Evolutionary conservation across 768 basidiomycete species (phyloP).

Genomic region (Scleroderma bovista): DNA sequence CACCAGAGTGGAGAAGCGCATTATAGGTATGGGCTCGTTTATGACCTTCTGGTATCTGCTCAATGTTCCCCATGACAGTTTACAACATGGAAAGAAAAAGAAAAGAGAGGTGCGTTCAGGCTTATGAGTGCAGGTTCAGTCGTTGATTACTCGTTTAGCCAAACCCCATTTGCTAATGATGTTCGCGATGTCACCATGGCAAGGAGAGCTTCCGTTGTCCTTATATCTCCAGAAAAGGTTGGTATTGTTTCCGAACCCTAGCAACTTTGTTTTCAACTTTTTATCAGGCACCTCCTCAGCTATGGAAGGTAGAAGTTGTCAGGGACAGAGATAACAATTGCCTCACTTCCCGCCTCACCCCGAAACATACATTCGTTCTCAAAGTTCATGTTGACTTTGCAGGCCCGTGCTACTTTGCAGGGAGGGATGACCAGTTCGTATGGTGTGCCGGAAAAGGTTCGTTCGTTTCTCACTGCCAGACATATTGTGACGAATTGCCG

Average conservation of each 20-base stretch:
- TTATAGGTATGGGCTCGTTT: conserved; percentile 37
- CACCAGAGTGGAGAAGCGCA: conserved; percentile 48
- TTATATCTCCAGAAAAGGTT: conserved; percentile 34
- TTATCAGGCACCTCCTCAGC: conserved; percentile 63
- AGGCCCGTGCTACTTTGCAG: conserved; percentile 79
- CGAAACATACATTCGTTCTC: conserved; percentile 71
- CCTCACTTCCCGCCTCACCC: conserved; percentile 25
- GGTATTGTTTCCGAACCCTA: conserved; percentile 7
- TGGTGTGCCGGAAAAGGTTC: conserved; percentile 72
- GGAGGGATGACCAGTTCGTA: conserved; percentile 72
- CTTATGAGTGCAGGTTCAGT: not conserved
- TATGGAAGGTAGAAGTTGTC: conserved; percentile 67
- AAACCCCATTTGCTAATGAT: conserved; percentile 51
- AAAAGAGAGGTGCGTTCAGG: conserved; percentile 38
- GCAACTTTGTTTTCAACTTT: not conserved
- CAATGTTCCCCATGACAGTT: conserved; percentile 24
- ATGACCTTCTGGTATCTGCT: not conserved
- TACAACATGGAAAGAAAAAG: conserved; percentile 42
- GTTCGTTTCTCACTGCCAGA: conserved; percentile 1
- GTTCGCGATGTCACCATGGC: conserved; percentile 49
- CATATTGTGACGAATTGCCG: conserved; percentile 1
- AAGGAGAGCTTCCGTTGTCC: conserved; percentile 37
- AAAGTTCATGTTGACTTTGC: conserved; percentile 67
- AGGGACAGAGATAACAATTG: conserved; percentile 40
- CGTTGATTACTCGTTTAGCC: conserved; percentile 29